Base-by-base conservation (phyloP, 106 monocot species). In the Triglochin maritima region DNA sequence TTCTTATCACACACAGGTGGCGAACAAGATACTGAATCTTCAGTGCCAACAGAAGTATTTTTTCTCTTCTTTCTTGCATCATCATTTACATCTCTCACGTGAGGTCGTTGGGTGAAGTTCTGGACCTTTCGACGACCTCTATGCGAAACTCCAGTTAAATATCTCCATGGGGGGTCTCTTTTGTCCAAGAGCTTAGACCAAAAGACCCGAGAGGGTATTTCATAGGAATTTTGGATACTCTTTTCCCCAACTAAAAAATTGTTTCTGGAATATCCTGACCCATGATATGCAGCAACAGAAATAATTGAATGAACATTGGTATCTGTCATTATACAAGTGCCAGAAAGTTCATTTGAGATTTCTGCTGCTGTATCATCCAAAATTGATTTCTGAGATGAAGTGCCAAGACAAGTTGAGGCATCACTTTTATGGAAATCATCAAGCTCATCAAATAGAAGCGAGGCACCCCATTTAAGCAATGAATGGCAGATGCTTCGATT, bases 401-500 rank as follows among this genome's bases (percentile, higher is more conserved):
- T 58, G 56, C 63, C 70, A 49, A 60, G 59, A 69, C 67, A 60
- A 47, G 50, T 55, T 17, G 15, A 58, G 41, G 58, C 62, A 17
- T 60, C 63, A 69, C 60, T 54, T 47, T 53, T 69, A 63, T 96
- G 90, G 50, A 87, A 84, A 46, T 81, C 70, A 65, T 85, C 81
- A 49, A 92, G 88, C 67, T 78, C 79, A 58, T 50, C 58, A 57
- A 98, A 88, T 44, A 82, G 72, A 73, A 75, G 47, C 46, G 70
- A 74, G 7, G 91, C 91, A 61, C 98, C 98, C 85, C 88, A 98
- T 60, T 79, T 81, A 49, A 98, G 92, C 47, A 98, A 56, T 13
- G 86, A 84, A 54, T 92, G 83, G 51, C 88, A 76, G 17, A 79
- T 50, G 41, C 64, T 79, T 45, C 80, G 81, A 47, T 46, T 88